These are phyloP conservation scores for Phytopythium oedochilum DNA, from an alignment of 352 stramenopile species.

Conservation along the genomic window DNA sequence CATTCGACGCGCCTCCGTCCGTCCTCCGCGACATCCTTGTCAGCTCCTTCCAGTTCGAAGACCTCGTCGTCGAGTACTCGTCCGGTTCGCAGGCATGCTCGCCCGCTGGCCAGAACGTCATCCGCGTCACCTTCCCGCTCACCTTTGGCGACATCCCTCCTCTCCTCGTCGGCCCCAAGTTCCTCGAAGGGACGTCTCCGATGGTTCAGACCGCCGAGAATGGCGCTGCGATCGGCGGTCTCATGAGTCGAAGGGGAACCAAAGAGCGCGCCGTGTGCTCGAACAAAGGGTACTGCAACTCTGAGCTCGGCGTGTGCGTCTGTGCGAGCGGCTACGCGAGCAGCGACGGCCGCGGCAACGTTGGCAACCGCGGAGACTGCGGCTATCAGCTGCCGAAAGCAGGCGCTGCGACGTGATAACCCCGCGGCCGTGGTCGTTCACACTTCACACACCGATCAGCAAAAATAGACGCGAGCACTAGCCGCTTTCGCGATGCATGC, in stretches of 20 bases:
- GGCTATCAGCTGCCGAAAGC: slow-evolving; percentile 21
- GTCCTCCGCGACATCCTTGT: slow-evolving; percentile 57
- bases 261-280: slow-evolving; percentile 89
- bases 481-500: background rate
- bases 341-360: slow-evolving; percentile 57
- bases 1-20: slow-evolving; percentile 33
- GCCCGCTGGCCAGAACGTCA: slow-evolving; percentile 31
- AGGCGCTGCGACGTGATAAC: slow-evolving; percentile 2
- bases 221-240: slow-evolving; percentile 24
- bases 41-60: slow-evolving; percentile 38
- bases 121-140: slow-evolving; percentile 49
- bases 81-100: slow-evolving; percentile 31
- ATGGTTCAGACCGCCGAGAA: slow-evolving; percentile 33
- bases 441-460: background rate
- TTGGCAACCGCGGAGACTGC: slow-evolving; percentile 60
- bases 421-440: too few relatives aligned
- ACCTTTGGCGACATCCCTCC: slow-evolving; percentile 45
- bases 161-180: slow-evolving; percentile 33
- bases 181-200: slow-evolving; percentile 10
- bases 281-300: slow-evolving; percentile 86
- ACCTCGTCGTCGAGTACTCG: slow-evolving; percentile 41
- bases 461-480: background rate
- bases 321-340: slow-evolving; percentile 47
- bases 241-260: slow-evolving; percentile 62
- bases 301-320: slow-evolving; percentile 34